Conservation (phyloP, 768 basidiomycete genomes). For the Boletales sp. region DNA sequence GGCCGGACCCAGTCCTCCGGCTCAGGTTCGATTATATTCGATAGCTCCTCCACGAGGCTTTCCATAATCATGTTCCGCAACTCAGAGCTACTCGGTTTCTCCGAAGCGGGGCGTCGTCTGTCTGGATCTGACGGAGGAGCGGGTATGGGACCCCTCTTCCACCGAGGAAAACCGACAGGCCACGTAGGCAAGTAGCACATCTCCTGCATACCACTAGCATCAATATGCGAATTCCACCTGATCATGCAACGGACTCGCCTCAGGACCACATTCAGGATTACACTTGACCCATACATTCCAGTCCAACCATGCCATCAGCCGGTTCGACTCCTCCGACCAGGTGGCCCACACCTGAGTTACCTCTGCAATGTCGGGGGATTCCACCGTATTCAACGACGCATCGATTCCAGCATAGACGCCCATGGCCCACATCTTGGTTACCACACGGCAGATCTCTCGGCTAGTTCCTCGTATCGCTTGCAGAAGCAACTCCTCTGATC, state of each 20-base stretch:
- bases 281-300: slow-evolving; percentile 51
- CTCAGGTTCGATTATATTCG: not conserved
- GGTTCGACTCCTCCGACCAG: slow-evolving; percentile 28
- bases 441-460: slow-evolving; percentile 43
- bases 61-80: not conserved
- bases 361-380: not conserved
- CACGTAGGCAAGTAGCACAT: slow-evolving; percentile 4
- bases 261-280: slow-evolving; percentile 40
- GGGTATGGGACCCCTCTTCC: not conserved
- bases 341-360: slow-evolving; percentile 7
- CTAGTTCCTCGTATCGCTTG: slow-evolving; percentile 30
- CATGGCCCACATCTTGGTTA: slow-evolving; percentile 45
- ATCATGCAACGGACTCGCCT: slow-evolving; percentile 27
- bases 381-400: slow-evolving; percentile 3
- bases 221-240: not conserved
- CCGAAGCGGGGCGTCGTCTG: not conserved
- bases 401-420: slow-evolving; percentile 27
- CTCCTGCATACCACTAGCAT: not conserved
- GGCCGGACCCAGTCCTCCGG: slow-evolving; percentile 20
- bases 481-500: slow-evolving; percentile 27
- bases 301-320: slow-evolving; percentile 47
- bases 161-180: not conserved
- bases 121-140: not conserved
- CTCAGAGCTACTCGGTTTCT: not conserved
- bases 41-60: not conserved